Conservation (phyloP, 73 alveolate genomes). For the Vitrella brassicaformis region DNA sequence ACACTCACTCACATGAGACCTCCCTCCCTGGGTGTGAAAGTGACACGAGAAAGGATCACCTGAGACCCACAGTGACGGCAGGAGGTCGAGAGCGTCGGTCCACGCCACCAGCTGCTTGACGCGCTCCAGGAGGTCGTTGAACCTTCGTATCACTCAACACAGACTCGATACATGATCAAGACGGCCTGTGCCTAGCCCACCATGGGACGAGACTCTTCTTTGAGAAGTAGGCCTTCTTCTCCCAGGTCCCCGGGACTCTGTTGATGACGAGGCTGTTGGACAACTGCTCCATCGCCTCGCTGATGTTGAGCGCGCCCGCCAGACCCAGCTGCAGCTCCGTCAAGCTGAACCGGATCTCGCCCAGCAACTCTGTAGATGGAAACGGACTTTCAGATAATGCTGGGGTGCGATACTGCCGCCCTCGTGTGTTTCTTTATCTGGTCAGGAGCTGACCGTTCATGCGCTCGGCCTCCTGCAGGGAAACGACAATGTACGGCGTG, state of each 20-base stretch:
- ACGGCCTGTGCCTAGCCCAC: too few species aligned
- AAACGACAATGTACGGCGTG: constrained; percentile 89
- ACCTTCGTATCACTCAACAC: too few species aligned
- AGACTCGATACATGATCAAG: too few species aligned
- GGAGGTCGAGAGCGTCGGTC: constrained; percentile 81
- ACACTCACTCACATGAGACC: constrained; percentile 20
- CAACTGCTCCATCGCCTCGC: constrained; percentile 95
- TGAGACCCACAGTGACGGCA: constrained; percentile 74
- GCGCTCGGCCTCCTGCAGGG: constrained; percentile 95
- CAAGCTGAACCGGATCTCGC: constrained; percentile 78
- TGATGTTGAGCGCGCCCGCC: constrained; percentile 92
- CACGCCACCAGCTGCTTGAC: constrained; percentile 79
- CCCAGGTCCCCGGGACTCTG: constrained; percentile 92
- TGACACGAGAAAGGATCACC: constrained; percentile 6
- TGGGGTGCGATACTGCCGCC: too few species aligned
- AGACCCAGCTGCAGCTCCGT: constrained; percentile 97
- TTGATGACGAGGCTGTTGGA: constrained; percentile 64
- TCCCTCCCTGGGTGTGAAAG: not conserved
- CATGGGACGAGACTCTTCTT: constrained; percentile 93
- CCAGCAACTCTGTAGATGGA: too few species aligned
- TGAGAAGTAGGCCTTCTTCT: constrained; percentile 91
- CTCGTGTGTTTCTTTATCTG: too few species aligned
- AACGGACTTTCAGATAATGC: too few species aligned
- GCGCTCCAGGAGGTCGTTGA: constrained; percentile 52
- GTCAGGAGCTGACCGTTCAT: too few species aligned